Evolutionary conservation across 2,329 filamentous ascomycete species (phyloP).

Genomic region (Monosporascus sp.): DNA sequence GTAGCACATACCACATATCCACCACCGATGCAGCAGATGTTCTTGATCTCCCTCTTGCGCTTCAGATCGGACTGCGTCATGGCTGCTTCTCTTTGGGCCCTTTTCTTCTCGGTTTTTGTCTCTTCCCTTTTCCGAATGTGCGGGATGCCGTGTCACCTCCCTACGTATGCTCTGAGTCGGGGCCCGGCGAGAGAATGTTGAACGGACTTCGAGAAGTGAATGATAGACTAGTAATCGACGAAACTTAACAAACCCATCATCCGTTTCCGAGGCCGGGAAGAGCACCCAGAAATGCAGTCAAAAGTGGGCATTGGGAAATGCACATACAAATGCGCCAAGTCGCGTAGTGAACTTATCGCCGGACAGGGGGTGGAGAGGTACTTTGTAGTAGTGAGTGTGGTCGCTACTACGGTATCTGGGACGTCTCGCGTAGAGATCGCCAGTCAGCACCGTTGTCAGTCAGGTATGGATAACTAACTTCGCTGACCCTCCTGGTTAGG

Average conservation of each 20-base stretch:
- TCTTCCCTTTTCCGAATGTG: no score
- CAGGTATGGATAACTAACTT: no score
- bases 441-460: no score
- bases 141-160: not conserved
- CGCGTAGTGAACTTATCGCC: not conserved
- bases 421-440: no score
- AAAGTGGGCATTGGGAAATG: not conserved
- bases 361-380: not conserved
- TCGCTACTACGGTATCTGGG: no score
- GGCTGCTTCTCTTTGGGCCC: not conserved
- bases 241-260: not conserved
- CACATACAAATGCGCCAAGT: not conserved
- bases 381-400: no score
- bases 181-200: not conserved
- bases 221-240: not conserved
- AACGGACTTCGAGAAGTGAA: not conserved
- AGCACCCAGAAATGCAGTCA: not conserved
- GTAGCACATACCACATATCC: not conserved
- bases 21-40: conserved; percentile 3
- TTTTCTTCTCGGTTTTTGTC: no score
- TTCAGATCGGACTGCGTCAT: not conserved
- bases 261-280: not conserved
- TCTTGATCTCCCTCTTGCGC: conserved; percentile 1
- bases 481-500: no score
- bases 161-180: not conserved